These are phyloP conservation scores for Scytalidium lignicola DNA, from an alignment of 2,329 filamentous ascomycete genomes.

Conservation along the genomic window DNA sequence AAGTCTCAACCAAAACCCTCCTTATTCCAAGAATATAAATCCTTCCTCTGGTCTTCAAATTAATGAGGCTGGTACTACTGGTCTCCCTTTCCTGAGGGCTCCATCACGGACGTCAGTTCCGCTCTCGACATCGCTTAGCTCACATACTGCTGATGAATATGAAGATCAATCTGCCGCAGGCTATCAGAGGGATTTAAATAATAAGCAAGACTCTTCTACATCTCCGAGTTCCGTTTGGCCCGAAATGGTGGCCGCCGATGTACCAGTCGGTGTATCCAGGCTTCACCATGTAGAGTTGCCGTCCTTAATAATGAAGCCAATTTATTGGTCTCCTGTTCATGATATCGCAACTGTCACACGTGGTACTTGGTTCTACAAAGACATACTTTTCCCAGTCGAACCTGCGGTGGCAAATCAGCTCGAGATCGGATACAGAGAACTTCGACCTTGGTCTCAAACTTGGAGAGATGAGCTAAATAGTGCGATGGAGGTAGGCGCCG, in stretches of 20 bases:
- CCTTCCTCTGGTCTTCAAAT: neutral
- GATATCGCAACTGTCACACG: conserved; percentile 78
- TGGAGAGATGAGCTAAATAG: conserved; percentile 90
- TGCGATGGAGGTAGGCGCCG: conserved; percentile 82
- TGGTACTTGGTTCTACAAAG: conserved; percentile 96
- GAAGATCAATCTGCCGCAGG: neutral
- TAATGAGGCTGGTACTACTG: conserved; percentile 35
- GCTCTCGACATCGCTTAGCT: conserved; percentile 2
- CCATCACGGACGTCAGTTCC: conserved; percentile 19
- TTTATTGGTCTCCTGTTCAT: conserved; percentile 94
- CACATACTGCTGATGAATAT: neutral
- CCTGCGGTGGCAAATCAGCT: conserved; percentile 83
- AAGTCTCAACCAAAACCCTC: neutral
- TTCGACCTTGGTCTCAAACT: conserved; percentile 84
- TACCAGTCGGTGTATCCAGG: conserved; percentile 85
- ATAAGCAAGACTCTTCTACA: conserved; percentile 25
- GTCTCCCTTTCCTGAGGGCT: conserved; percentile 42
- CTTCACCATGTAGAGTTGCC: conserved; percentile 85
- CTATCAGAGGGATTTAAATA: neutral
- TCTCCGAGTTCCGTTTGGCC: conserved; percentile 3
- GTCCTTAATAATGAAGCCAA: conserved; percentile 82
- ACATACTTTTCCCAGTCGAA: conserved; percentile 88
- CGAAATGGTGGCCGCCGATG: conserved; percentile 39
- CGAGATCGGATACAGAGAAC: conserved; percentile 81
- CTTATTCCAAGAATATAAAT: neutral